These are phyloP conservation scores for Heimioporus sp. DNA, from an alignment of 768 basidiomycete species.

Conservation along the genomic window DNA sequence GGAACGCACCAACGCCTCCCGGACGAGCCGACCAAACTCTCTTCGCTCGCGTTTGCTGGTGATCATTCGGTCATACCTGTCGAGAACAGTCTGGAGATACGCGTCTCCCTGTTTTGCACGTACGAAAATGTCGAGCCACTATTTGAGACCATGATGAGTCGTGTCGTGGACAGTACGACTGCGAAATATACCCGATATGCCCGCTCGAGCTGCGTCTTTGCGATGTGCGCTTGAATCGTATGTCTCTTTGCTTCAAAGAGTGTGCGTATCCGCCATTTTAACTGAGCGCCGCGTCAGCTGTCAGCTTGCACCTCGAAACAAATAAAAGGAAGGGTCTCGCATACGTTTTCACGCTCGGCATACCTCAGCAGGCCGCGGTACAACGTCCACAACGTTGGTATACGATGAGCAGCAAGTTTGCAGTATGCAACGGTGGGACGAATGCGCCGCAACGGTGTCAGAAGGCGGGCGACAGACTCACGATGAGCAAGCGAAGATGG, in stretches of 20 bases:
- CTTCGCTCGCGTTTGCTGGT: slow-evolving; percentile 47
- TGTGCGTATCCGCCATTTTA: slow-evolving; percentile 52
- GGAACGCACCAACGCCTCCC: slow-evolving; percentile 50
- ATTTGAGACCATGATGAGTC: not conserved
- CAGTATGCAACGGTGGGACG: slow-evolving; percentile 67
- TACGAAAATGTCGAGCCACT: slow-evolving; percentile 59
- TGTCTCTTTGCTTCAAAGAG: slow-evolving; percentile 53
- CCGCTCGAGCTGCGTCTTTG: slow-evolving; percentile 44
- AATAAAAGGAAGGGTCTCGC: slow-evolving; percentile 16
- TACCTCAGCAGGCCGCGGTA: slow-evolving; percentile 67
- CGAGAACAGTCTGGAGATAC: slow-evolving; percentile 44
- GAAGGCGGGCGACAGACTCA: slow-evolving; percentile 45
- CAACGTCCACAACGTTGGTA: slow-evolving; percentile 74
- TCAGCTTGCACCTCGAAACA: not conserved
- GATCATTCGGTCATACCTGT: slow-evolving; percentile 60
- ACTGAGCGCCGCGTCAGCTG: slow-evolving; percentile 35
- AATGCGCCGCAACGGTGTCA: slow-evolving; percentile 58
- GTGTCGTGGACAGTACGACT: not conserved
- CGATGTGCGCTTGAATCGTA: slow-evolving; percentile 51
- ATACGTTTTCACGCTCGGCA: slow-evolving; percentile 55
- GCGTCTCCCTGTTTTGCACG: slow-evolving; percentile 53
- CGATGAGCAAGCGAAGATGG: slow-evolving; percentile 47
- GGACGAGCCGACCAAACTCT: slow-evolving; percentile 43
- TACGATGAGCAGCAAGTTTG: slow-evolving; percentile 64
- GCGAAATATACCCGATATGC: slow-evolving; percentile 51